Evolutionary conservation across 129 eudicot species (phyloP), one percentile per base, ranked within the genome.

Genomic region (Helianthus annuus): DNA sequence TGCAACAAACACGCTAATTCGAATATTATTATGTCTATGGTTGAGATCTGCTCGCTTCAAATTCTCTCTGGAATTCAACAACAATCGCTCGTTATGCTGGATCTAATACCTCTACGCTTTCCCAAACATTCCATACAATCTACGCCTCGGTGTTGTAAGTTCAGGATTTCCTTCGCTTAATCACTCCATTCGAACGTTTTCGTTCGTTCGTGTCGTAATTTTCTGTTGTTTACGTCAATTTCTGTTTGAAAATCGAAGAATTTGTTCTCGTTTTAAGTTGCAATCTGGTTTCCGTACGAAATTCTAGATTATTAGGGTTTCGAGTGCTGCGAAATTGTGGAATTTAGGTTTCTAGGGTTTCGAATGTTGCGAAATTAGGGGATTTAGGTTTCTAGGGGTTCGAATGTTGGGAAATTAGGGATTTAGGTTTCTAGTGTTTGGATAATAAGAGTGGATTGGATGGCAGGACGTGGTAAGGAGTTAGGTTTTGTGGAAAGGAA

Each of bases 81-180:
- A 27, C 79, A 73, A 64, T 71, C 74, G 13, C 85, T 83, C 62
- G 67, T 58, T 4, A 82, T 81, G 57, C 79, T 77, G 40, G 81
- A 84, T 54, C 86, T 74, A 84, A 82, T 82, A 77, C 59, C 78
- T 76, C 76, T 67, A 67, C 81, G 85, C 34, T 80, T 79, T 16
- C 80, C 82, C 4, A 80, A 81, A 16, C 77, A 79, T 19, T 78
- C 78, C 65, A 82, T 82, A 90, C 91, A 71, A 48, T 72, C 42
- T 48, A 78, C 85, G 58, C 90, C 82, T 64, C 90, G 81, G 12
- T 72, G 76, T 62, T 88, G 96, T 84, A 91, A 86, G 86, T 91
- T 88, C 76, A 84, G 81, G 84, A 54, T 36, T 63, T 83, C 24
- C 63, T 83, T 71, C 60, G 63, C 17, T 27, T 70, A 79, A 44